phyloP scores from a whole-genome alignment of 176 grass and related monocot species.

The Dactylis glomerata region DNA sequence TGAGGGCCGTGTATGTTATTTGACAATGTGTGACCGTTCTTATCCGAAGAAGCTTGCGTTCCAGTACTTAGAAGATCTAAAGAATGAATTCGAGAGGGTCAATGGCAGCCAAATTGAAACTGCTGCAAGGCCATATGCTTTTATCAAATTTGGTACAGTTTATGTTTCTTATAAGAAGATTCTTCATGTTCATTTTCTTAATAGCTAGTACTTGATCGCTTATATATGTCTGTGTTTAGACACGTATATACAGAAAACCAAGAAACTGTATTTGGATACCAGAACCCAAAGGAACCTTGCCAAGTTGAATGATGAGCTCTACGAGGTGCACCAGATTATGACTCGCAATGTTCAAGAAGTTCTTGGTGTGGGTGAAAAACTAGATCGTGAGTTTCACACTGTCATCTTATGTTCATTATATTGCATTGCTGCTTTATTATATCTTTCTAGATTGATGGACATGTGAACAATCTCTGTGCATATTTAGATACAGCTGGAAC shows the following conservation, averaged over 20 bases:
- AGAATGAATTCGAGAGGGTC: slow-evolving; percentile 95
- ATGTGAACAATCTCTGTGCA: slow-evolving; percentile 11
- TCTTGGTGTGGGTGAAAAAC: slow-evolving; percentile 93
- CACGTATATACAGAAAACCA: slow-evolving; percentile 94
- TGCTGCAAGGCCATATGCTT: slow-evolving; percentile 91
- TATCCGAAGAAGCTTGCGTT: slow-evolving; percentile 99
- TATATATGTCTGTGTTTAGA: slow-evolving; percentile 50
- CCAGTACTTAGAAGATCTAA: slow-evolving; percentile 94
- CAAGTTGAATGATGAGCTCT: slow-evolving; percentile 93
- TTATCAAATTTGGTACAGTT: slow-evolving; percentile 90
- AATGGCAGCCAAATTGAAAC: slow-evolving; percentile 96
- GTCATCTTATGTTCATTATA: not conserved
- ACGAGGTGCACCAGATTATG: slow-evolving; percentile 94
- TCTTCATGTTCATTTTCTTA: slow-evolving; percentile 9
- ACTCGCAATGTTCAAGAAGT: slow-evolving; percentile 97
- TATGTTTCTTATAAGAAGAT: not conserved
- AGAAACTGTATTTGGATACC: slow-evolving; percentile 89
- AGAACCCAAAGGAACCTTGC: slow-evolving; percentile 91
- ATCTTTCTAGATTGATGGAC: not conserved
- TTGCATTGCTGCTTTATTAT: slow-evolving; percentile 2
- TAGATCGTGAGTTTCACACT: slow-evolving; percentile 65
- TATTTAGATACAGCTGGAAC: not conserved
- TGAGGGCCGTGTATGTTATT: slow-evolving; percentile 86
- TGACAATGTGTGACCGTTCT: slow-evolving; percentile 95
- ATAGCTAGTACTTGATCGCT: slow-evolving; percentile 11